phyloP scores from a whole-genome alignment of 2,329 filamentous ascomycete species.

The Trichoderma endophyticum region DNA sequence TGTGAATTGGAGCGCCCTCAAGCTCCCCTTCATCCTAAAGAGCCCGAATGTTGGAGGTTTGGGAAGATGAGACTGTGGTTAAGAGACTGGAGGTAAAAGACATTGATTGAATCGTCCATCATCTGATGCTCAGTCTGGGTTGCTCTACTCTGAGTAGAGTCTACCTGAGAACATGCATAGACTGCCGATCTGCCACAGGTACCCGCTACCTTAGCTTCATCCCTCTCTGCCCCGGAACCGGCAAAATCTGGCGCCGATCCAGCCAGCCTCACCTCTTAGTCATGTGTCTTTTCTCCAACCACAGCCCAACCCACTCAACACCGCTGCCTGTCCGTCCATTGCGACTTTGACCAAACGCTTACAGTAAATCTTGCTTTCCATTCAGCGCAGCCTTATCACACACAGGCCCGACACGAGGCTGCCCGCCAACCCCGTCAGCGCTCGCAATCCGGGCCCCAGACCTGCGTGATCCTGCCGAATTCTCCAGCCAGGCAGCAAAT shows the following conservation, averaged over 20 bases:
- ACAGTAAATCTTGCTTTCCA: background rate
- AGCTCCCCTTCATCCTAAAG: background rate
- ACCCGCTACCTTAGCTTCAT: background rate
- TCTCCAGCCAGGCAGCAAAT: background rate
- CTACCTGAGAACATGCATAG: background rate
- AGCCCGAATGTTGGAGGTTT: background rate
- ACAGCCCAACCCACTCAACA: background rate
- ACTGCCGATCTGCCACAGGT: background rate
- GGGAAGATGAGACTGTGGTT: background rate
- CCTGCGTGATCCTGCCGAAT: background rate
- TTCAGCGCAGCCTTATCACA: slow-evolving; percentile 10
- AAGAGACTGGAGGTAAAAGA: background rate
- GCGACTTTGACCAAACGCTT: background rate
- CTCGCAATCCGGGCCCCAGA: background rate
- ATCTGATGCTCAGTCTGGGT: background rate
- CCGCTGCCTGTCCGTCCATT: background rate
- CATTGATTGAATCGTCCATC: background rate
- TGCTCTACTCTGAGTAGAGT: background rate
- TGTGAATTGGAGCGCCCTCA: background rate
- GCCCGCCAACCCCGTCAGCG: background rate
- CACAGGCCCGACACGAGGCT: slow-evolving; percentile 11
- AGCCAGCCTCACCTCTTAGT: background rate
- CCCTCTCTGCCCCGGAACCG: slow-evolving; percentile 21
- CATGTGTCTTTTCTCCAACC: background rate
- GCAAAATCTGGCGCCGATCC: slow-evolving; percentile 26